phyloP scores from a whole-genome alignment of 2,329 filamentous ascomycete species.

The Colletotrichum cuscutae region DNA sequence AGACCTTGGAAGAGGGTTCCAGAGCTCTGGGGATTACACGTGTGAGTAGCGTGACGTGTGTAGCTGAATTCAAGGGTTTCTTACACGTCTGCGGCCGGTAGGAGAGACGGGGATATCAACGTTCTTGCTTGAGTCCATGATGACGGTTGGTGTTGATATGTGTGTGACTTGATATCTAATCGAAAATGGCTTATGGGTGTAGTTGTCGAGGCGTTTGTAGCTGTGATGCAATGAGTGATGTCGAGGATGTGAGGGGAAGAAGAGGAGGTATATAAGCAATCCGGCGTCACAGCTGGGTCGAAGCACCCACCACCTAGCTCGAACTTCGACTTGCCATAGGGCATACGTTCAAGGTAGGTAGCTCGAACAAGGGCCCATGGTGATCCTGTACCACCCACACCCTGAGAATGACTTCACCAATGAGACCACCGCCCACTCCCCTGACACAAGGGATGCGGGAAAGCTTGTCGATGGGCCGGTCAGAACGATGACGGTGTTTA shows the following conservation, averaged over 20 bases:
- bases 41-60: neutral
- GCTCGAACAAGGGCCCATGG: neutral
- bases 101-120: constrained; percentile 11
- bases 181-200: neutral
- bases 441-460: constrained; percentile 35
- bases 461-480: constrained; percentile 33
- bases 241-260: neutral
- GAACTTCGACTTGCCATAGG: constrained; percentile 4
- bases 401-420: constrained; percentile 35
- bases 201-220: neutral
- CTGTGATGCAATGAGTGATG: rapidly evolving
- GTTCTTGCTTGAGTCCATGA: constrained; percentile 34
- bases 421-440: constrained; percentile 29
- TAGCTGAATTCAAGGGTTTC: neutral
- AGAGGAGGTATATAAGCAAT: constrained; percentile 25
- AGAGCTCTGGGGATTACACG: constrained; percentile 49
- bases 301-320: neutral
- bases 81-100: constrained; percentile 32
- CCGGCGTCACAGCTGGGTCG: constrained; percentile 10
- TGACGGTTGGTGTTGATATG: neutral
- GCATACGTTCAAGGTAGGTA: neutral
- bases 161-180: no score
- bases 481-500: constrained; percentile 30
- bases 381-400: constrained; percentile 16
- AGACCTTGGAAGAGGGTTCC: constrained; percentile 63